Conservation (phyloP, 371 early-diverging fungal species). For the Rhizopus sp. region DNA sequence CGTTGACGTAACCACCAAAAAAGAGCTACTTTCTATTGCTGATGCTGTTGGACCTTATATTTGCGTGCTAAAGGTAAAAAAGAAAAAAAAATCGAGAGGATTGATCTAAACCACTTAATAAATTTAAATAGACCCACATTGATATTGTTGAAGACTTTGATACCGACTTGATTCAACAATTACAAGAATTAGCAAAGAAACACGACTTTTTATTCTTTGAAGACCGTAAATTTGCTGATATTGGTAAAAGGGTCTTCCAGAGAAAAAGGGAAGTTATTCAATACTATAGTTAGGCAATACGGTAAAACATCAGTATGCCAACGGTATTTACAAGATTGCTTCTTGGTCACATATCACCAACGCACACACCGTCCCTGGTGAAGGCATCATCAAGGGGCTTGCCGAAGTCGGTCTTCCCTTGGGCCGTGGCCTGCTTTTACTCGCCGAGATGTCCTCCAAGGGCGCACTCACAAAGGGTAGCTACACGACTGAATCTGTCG, state of each 20-base stretch:
- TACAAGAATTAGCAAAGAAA: conserved; percentile 73
- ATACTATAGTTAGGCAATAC: conserved; percentile 76
- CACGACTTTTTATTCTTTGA: conserved; percentile 97
- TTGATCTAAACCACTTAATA: not conserved
- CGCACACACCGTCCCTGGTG: conserved; percentile 93
- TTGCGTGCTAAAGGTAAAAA: conserved; percentile 85
- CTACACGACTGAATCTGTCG: conserved; percentile 86
- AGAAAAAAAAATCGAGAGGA: not conserved
- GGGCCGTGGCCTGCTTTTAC: conserved; percentile 80
- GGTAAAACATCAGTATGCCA: conserved; percentile 90
- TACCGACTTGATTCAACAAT: conserved; percentile 70
- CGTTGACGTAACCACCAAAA: conserved; percentile 87
- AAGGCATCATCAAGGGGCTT: conserved; percentile 92
- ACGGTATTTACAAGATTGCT: conserved; percentile 91
- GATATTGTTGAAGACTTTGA: conserved; percentile 95
- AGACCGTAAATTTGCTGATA: conserved; percentile 97
- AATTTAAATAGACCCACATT: conserved; percentile 79
- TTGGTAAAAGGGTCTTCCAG: conserved; percentile 47
- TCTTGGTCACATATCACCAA: conserved; percentile 96
- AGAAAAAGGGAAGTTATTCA: not conserved
- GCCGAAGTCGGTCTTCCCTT: conserved; percentile 83
- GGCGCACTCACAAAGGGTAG: conserved; percentile 82
- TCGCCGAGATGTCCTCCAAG: conserved; percentile 96
- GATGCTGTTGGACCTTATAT: conserved; percentile 91
- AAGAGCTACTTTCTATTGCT: conserved; percentile 83